Evolutionary conservation across 768 basidiomycete genomes (phyloP), one percentile per base, ranked within the genome.

Genomic region (Hericium erinaceus): DNA sequence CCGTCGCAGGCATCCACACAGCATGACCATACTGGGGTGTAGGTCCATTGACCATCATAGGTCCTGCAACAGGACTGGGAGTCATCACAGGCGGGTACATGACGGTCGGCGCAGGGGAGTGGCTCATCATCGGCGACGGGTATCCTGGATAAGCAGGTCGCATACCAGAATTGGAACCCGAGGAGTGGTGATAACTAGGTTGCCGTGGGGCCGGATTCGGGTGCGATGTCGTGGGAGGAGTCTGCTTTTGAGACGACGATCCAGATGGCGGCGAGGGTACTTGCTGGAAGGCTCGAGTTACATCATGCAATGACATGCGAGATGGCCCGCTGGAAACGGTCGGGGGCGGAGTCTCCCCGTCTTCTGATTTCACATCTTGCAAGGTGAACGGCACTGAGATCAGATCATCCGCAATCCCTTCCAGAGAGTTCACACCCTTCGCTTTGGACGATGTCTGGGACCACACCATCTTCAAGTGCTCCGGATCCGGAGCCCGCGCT

Each of bases 361-460:
- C 89, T 66, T 92, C 90, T 11, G 89, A 88, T 67, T 92, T 92
- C 54, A 91, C 85, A 57, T 93, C 91, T 65, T 88, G 89, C 38
- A 92, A 68, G 5, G 86, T 85, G 69, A 89, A 89, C 11, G 90
- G 89, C 33, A 93, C 74, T 22, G 84, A 76, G 33, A 86, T 85
- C 56, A 91, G 74, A 65, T 94, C 92, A 65, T 92, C 90, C 26
- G 83, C 82, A 57, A 95, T 90, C 16, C 84, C 86, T 66, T 91
- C 85, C 58, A 95, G 72, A 2, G 91, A 93, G 68, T 94, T 95
- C 22, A 87, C 77, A 9, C 81, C 74, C 58, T 84, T 80, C n/a
- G 83, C 75, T 68, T 87, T 85, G 67, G 83, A 82, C 4, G 89
- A 79, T 5, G 85, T 79, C 64, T 89, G 85, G 18, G 87, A 88